Evolutionary conservation across 805 yeast genomes (phyloP), one percentile per base, ranked within the genome.

Genomic region (Cyberlindnera mississippiensis): DNA sequence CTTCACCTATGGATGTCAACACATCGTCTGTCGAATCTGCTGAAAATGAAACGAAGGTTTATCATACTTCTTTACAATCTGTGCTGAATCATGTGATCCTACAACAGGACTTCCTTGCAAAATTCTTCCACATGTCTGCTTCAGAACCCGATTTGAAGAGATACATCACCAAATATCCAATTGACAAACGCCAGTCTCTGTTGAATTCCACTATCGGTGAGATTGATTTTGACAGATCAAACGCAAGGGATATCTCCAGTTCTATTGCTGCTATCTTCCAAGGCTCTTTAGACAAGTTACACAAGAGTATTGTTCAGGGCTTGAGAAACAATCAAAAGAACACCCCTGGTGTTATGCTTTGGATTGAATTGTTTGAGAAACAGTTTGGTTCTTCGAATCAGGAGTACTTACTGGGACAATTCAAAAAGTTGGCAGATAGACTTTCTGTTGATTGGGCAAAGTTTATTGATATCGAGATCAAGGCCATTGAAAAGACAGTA

Each of bases 391-490:
- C 75, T 8, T 67, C 82, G 2, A 75, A 77, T 56, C 89, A 82
- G 55, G 96, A 85, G 48, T 86, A 73, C 51, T 63, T 74, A 16
- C 65, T 75, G 44, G 68, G 72, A 30, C 66, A 72, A 39, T 66
- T 82, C 46, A 68, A 67, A 26, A 76, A 75, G 45, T 49, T 80
- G 5, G 62, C 67, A n/a, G 78, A 77, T 22, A 75, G 74, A 56
- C 65, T 79, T 33, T 63, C 63, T 31, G 62, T 61, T 28, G 66
- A 68, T 14, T 87, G 95, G 95, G 63, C 63, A 15, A 75, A 74
- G 46, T 77, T 75, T 47, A 61, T 82, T 18, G 75, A 73, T 14
- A 63, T 62, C n/a, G 87, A 85, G 57, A 61, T 75, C 6, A 62
- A 68, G 24, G 48, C 55, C 13, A 66, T 79, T 14, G 71, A 69